Evolutionary conservation across 73 alveolate genomes (phyloP).

Genomic region (Paramecium caudatum): DNA sequence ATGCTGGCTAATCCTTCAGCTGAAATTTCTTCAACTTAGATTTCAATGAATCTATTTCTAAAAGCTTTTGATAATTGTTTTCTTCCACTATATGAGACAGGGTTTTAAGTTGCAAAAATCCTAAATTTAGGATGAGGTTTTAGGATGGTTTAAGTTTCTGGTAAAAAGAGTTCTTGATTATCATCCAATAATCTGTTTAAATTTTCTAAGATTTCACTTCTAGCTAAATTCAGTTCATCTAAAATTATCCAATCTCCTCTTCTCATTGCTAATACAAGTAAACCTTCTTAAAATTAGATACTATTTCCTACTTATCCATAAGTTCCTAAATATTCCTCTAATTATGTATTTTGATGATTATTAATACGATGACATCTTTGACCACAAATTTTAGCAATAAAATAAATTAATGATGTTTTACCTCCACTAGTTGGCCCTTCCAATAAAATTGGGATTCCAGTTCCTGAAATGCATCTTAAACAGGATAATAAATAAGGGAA

Average conservation of each 20-base stretch:
- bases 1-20: constrained; percentile 94
- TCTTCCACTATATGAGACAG: constrained; percentile 99
- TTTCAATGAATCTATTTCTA: constrained; percentile 94
- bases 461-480: constrained; percentile 85
- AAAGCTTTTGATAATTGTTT: constrained; percentile 98
- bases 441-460: constrained; percentile 95
- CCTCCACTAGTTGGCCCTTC: constrained; percentile 99
- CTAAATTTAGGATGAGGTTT: constrained; percentile 98
- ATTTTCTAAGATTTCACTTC: constrained; percentile 96
- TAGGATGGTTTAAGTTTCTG: constrained; percentile 94
- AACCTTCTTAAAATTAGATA: constrained; percentile 94
- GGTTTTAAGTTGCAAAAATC: constrained; percentile 99
- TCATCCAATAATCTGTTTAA: constrained; percentile 99
- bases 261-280: constrained; percentile 93
- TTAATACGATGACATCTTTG: constrained; percentile 97
- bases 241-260: constrained; percentile 95
- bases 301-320: constrained; percentile 93
- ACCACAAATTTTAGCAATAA: constrained; percentile 92
- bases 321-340: constrained; percentile 97
- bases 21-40: constrained; percentile 94
- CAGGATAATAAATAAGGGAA: constrained; percentile 70
- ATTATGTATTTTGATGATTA: constrained; percentile 99
- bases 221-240: constrained; percentile 97
- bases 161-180: constrained; percentile 97
- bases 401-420: constrained; percentile 97